These are phyloP conservation scores for Sanguinoderma infundibulare DNA, from an alignment of 1,284 basidiomycete genomes.

Conservation along the genomic window DNA sequence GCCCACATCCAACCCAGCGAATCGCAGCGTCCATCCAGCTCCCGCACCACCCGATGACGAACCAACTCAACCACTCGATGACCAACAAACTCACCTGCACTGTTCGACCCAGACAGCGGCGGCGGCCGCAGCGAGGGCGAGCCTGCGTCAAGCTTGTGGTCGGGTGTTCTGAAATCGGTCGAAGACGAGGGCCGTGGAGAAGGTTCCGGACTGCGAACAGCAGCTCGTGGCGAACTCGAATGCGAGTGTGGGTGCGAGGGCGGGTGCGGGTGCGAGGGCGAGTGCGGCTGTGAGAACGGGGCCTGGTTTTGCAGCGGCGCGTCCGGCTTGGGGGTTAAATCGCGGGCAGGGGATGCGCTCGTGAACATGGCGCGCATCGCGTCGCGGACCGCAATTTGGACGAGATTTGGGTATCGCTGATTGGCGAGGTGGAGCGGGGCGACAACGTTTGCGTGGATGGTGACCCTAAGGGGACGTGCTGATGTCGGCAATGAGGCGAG, in stretches of 20 bases:
- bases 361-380: slow-evolving; percentile 23
- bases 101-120: background rate
- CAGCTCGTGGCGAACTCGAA: background rate
- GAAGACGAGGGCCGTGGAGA: background rate
- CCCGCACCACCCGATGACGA: slow-evolving; percentile 8
- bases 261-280: background rate
- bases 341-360: slow-evolving; percentile 12
- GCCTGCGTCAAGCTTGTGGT: background rate
- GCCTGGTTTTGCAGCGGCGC: slow-evolving; percentile 5
- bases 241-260: background rate
- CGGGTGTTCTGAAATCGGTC: background rate
- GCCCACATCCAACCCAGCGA: too few species aligned
- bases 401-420: background rate
- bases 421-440: slow-evolving; percentile 10
- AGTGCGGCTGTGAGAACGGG: background rate
- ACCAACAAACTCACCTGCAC: background rate
- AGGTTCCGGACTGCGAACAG: background rate
- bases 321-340: slow-evolving; percentile 26
- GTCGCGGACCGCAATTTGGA: slow-evolving; percentile 7
- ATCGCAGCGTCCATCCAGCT: too few species aligned
- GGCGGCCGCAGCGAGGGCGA: background rate
- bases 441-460: background rate
- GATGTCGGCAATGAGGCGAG: background rate
- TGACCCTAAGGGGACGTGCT: slow-evolving; percentile 1
- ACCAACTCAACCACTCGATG: background rate